Percentiles rank a stretch among this genome's conserved stretches.
phyloP scores from a whole-genome alignment of 176 grass and related monocot genomes.

The Eremochloa ophiuroides region DNA sequence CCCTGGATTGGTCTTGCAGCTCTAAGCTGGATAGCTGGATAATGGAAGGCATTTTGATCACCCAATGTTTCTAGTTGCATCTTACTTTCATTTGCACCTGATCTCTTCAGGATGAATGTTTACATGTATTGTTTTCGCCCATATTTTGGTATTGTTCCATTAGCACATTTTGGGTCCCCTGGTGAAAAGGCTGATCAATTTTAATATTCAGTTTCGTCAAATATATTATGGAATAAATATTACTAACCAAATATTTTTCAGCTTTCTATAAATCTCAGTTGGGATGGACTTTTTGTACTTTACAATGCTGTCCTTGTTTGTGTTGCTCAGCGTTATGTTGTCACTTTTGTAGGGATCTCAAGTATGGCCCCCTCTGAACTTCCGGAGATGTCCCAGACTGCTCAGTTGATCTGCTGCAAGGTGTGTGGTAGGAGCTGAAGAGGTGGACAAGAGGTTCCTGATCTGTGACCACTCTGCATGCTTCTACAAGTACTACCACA shows the following conservation, averaged over 20 bases:
- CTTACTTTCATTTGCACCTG: slow-evolving; percentile 7
- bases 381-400: slow-evolving; percentile 23
- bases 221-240: background rate
- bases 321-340: background rate
- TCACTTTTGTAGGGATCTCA: slow-evolving; percentile 29
- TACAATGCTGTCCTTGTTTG: background rate
- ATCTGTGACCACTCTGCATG: slow-evolving; percentile 60
- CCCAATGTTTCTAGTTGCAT: background rate
- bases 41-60: background rate
- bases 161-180: background rate
- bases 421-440: slow-evolving; percentile 53
- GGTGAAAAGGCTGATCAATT: background rate
- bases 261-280: background rate
- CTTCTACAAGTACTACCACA: slow-evolving; percentile 83
- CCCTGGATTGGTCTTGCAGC: background rate
- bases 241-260: background rate
- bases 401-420: slow-evolving; percentile 42
- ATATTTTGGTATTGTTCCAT: background rate
- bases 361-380: slow-evolving; percentile 22
- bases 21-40: background rate
- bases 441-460: slow-evolving; percentile 58
- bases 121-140: background rate
- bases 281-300: background rate
- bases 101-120: background rate
- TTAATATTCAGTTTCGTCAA: background rate